Percentiles rank a stretch among this genome's conserved stretches.
These are phyloP conservation scores for Mollisia scopiformis DNA, from an alignment of 2,329 filamentous ascomycete species.

Conservation along the genomic window DNA sequence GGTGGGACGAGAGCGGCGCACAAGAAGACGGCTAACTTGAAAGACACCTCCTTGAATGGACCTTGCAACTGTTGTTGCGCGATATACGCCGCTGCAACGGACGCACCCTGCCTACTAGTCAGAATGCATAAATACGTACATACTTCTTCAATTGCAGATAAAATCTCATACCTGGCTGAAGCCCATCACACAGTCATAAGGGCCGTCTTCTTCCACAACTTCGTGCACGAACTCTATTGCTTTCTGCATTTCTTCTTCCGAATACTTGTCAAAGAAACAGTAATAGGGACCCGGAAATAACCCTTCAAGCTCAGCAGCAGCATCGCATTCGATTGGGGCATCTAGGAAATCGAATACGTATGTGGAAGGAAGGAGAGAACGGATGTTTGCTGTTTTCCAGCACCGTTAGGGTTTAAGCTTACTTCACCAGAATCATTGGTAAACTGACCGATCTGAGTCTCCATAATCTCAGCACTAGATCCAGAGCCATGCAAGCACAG, in stretches of 20 bases:
- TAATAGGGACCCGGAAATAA: conserved; percentile 17
- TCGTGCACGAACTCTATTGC: neutral
- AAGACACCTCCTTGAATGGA: neutral
- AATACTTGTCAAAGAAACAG: conserved; percentile 4
- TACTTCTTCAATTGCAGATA: neutral
- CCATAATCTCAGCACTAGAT: neutral
- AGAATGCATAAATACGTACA: neutral
- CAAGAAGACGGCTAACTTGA: neutral
- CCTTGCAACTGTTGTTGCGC: neutral
- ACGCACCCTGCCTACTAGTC: neutral
- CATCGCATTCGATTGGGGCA: conserved; percentile 43
- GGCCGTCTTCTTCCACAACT: conserved; percentile 15
- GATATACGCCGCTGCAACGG: conserved; percentile 1
- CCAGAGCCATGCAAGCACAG: conserved; percentile 7
- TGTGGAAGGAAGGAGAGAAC: neutral
- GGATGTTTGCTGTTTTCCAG: neutral
- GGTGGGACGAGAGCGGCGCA: neutral
- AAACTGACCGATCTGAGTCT: conserved; percentile 35
- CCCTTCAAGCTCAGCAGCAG: conserved; percentile 25
- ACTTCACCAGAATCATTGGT: conserved; percentile 16
- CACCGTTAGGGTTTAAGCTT: neutral
- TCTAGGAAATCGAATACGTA: conserved; percentile 38
- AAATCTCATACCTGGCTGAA: conserved; percentile 10
- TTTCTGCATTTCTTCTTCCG: neutral
- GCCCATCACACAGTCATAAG: conserved; percentile 18